Evolutionary conservation across 2,329 filamentous ascomycete species (phyloP).

Genomic region (Talaromyces amestolkiae): DNA sequence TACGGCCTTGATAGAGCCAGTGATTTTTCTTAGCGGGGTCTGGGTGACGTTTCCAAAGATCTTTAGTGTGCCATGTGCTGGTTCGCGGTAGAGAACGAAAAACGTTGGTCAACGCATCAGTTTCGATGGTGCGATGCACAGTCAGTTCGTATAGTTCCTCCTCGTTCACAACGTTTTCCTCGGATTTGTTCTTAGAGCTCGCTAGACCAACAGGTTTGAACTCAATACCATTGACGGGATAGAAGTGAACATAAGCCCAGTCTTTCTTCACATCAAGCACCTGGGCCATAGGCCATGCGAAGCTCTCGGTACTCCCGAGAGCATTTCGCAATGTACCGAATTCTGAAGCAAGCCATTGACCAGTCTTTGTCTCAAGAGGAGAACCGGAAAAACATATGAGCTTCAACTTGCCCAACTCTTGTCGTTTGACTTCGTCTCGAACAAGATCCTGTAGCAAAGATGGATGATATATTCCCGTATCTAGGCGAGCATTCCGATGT

Average conservation of each 20-base stretch:
- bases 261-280: constrained; percentile 18
- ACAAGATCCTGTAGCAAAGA: constrained; percentile 27
- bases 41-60: constrained; percentile 28
- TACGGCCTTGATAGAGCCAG: constrained; percentile 29
- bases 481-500: constrained; percentile 21
- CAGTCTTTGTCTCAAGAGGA: constrained; percentile 27
- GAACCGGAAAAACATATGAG: constrained; percentile 26
- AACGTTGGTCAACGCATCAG: constrained; percentile 25
- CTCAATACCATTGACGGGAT: constrained; percentile 18
- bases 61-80: constrained; percentile 25
- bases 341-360: constrained; percentile 25
- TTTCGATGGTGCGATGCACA: constrained; percentile 22
- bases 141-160: constrained; percentile 26
- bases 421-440: constrained; percentile 17
- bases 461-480: constrained; percentile 24
- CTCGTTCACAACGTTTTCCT: constrained; percentile 7
- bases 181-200: not conserved
- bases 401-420: constrained; percentile 22
- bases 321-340: constrained; percentile 5
- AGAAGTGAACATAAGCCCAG: constrained; percentile 25
- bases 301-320: constrained; percentile 28
- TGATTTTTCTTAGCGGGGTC: constrained; percentile 16
- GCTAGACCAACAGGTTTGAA: constrained; percentile 16
- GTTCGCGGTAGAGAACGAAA: constrained; percentile 21
- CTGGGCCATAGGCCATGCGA: constrained; percentile 21